phyloP scores from a whole-genome alignment of 2,329 filamentous ascomycete genomes.

The Calonectria hongkongensis region DNA sequence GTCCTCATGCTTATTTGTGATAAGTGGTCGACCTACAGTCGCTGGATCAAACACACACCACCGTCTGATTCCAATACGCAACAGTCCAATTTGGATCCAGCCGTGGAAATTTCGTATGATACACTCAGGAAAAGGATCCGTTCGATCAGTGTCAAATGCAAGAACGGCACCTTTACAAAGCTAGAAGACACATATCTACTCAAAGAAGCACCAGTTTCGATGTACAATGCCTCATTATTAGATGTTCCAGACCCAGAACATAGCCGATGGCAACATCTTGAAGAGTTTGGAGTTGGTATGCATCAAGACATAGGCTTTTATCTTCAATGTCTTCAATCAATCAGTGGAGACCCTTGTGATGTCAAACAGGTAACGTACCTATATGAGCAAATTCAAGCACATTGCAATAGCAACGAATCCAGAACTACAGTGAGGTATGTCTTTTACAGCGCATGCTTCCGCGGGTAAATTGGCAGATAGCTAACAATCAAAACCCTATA shows the following conservation, averaged over 20 bases:
- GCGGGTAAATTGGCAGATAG: neutral
- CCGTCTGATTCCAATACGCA: neutral
- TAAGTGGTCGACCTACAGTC: neutral
- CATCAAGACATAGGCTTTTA: neutral
- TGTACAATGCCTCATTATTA: neutral
- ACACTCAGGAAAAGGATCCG: neutral
- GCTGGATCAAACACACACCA: neutral
- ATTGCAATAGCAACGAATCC: neutral
- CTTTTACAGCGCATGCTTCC: neutral
- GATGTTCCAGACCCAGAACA: neutral
- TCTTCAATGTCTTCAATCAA: neutral
- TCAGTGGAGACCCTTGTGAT: neutral
- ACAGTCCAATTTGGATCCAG: neutral
- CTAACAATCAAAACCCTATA: neutral
- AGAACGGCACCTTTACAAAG: neutral
- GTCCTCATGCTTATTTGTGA: slow-evolving; percentile 3
- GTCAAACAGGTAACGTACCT: neutral
- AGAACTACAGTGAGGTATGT: neutral
- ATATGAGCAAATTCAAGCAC: slow-evolving; percentile 3
- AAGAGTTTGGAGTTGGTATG: slow-evolving; percentile 11
- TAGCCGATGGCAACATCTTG: neutral
- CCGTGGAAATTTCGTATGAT: neutral
- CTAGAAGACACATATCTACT: neutral
- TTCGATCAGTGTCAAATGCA: neutral
- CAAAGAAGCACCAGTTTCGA: neutral